Evolutionary conservation across 2,329 filamentous ascomycete genomes (phyloP).

Genomic region (Aspergillus clavatus): DNA sequence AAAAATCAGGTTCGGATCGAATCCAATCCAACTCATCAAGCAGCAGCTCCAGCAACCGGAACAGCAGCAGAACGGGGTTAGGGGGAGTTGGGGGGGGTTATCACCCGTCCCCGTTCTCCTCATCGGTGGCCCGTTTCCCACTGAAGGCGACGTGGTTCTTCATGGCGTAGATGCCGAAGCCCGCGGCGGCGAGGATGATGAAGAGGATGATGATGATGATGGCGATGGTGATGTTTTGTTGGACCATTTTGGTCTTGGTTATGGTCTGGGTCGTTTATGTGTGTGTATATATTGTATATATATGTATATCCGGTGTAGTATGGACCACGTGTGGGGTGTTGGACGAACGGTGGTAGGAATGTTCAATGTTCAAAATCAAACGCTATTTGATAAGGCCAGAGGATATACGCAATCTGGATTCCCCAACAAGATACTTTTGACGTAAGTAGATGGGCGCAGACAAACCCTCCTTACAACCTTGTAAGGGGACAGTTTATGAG

Average conservation of each 20-base stretch:
- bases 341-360: too few species aligned
- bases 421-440: too few species aligned
- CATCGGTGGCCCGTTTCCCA: conserved; percentile 26
- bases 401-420: too few species aligned
- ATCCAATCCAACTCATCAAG: too few species aligned
- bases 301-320: too few species aligned
- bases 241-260: conserved; percentile 32
- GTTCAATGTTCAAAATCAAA: too few species aligned
- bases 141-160: conserved; percentile 29
- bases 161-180: conserved; percentile 34
- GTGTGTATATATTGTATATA: background rate
- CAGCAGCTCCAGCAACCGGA: too few species aligned
- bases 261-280: background rate
- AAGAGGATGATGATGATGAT: conserved; percentile 49
- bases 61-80: background rate
- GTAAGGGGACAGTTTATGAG: too few species aligned
- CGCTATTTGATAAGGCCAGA: background rate
- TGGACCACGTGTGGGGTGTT: too few species aligned
- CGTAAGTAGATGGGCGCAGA: too few species aligned
- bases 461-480: too few species aligned
- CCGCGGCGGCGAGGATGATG: conserved; percentile 41
- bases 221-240: conserved; percentile 46
- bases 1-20: too few species aligned
- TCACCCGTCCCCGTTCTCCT: conserved; percentile 26
- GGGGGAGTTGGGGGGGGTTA: background rate